Conservation (phyloP, 2,329 filamentous ascomycete species). For the Aspergillus alliaceus region DNA sequence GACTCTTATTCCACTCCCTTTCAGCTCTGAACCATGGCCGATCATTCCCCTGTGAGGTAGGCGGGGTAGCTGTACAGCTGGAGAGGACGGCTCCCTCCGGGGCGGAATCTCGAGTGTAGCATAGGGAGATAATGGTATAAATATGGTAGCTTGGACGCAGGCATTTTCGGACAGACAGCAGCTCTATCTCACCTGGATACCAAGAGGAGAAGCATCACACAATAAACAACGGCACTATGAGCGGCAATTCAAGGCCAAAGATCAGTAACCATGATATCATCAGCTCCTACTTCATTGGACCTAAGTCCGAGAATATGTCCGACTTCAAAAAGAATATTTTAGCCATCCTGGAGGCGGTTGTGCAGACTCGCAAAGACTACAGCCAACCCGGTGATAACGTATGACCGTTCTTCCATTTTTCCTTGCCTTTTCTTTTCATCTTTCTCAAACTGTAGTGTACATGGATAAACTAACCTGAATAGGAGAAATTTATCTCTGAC, state of each 20-base stretch:
- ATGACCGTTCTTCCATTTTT: background rate
- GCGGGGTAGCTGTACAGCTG: background rate
- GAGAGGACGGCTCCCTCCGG: background rate
- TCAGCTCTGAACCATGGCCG: background rate
- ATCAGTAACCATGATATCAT: background rate
- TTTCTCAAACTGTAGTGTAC: background rate
- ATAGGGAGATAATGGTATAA: background rate
- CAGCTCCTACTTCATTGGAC: constrained; percentile 8
- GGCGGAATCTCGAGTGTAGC: background rate
- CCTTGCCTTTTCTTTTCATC: background rate
- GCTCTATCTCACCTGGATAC: background rate
- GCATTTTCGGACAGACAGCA: background rate
- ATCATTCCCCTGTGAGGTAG: background rate
- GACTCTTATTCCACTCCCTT: background rate
- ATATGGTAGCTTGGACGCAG: background rate
- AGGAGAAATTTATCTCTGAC: constrained; percentile 5
- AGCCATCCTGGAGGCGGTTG: constrained; percentile 40
- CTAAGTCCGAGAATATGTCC: constrained; percentile 31
- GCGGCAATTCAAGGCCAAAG: background rate
- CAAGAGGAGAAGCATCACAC: background rate
- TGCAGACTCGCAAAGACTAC: constrained; percentile 26
- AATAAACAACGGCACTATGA: background rate
- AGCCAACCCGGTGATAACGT: background rate
- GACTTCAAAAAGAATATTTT: constrained; percentile 43
- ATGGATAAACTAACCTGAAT: background rate